Percentiles rank a stretch among this genome's conserved stretches.
Conservation (phyloP, 2,329 filamentous ascomycete species). For the Sphaerostilbella broomeana region DNA sequence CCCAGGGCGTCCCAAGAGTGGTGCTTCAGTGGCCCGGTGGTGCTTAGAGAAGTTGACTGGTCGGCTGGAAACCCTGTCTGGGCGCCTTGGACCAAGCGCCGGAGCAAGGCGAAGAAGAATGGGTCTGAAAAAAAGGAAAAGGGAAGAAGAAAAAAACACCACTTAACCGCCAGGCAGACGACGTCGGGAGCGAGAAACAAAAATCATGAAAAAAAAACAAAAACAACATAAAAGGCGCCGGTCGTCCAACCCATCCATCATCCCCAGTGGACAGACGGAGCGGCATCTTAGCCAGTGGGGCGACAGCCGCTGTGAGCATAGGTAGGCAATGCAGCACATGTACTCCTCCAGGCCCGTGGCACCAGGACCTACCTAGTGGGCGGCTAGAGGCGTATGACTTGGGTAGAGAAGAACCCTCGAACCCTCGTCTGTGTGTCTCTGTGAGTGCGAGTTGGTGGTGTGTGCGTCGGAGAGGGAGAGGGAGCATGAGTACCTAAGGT, state of each 20-base stretch:
- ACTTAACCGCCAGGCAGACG: neutral
- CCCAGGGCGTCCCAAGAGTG: too few relatives aligned
- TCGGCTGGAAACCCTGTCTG: constrained; percentile 1
- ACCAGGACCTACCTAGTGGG: too few relatives aligned
- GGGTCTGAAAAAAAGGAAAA: neutral
- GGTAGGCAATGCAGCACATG: too few relatives aligned
- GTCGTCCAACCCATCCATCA: neutral
- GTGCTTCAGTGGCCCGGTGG: constrained; percentile 1
- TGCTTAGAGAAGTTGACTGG: constrained; percentile 1
- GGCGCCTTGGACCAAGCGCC: neutral
- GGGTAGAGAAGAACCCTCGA: too few relatives aligned
- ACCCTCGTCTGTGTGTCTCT: too few relatives aligned
- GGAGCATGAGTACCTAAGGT: too few relatives aligned
- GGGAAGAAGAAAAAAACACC: neutral
- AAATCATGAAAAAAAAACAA: neutral
- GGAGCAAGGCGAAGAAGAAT: neutral
- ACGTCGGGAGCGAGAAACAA: neutral
- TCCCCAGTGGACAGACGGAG: constrained; percentile 4
- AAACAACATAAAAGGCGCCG: constrained; percentile 1
- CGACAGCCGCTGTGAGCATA: too few relatives aligned
- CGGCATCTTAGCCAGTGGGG: too few relatives aligned
- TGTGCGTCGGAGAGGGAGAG: too few relatives aligned
- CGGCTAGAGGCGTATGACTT: too few relatives aligned
- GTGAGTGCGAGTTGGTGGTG: too few relatives aligned
- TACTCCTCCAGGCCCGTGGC: too few relatives aligned